Evolutionary conservation across 2,329 filamentous ascomycete genomes (phyloP), one percentile per base, ranked within the genome.

Genomic region (Diaporthe caulivora): DNA sequence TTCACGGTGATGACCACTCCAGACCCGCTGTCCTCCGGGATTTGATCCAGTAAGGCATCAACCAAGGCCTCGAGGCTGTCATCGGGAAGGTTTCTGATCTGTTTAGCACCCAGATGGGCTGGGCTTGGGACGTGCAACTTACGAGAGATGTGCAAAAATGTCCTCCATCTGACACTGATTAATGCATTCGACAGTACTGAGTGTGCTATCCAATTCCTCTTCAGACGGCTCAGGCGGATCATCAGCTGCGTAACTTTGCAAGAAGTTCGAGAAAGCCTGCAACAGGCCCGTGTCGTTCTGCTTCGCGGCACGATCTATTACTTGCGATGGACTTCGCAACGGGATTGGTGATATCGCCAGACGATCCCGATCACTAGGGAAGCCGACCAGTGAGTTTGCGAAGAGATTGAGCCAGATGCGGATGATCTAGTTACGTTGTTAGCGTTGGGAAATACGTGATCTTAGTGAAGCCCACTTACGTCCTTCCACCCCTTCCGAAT

Each of bases 181-280:
- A 54, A 99, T 92, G 79, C 96, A 99, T 81, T 98, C 97, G 3
- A 98, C 94, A 0, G 97, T 96, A 80, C 94, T 97, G 13, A 99
- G 86, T 0, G 97, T 98, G 80, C 97, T 98, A 79, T 99, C 97
- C 40, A 99, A 88, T 81, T 99, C 97, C 81, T 98, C 96, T 76
- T 98, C 95, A 1, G 97, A 98, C 2, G 97, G 97, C 84, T 99
- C 97, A 0, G 97, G 97, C 17, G 97, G 97, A 80, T 99, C 97
- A 82, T 98, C 97, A 15, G 97, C 97, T 54, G 97, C 97, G 81
- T 99, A 98, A 82, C 96, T 98, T n/a, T 95, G 97, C 42, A 99
- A 95, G 79, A 98, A 99, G 7, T 94, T 97, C 0, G 96, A 97
- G 79, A 99, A 94, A 1, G 96, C 95, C 5, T 95, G 98, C 81